Conservation (phyloP, 2,329 filamentous ascomycete genomes). For the Fusarium nelsonii region DNA sequence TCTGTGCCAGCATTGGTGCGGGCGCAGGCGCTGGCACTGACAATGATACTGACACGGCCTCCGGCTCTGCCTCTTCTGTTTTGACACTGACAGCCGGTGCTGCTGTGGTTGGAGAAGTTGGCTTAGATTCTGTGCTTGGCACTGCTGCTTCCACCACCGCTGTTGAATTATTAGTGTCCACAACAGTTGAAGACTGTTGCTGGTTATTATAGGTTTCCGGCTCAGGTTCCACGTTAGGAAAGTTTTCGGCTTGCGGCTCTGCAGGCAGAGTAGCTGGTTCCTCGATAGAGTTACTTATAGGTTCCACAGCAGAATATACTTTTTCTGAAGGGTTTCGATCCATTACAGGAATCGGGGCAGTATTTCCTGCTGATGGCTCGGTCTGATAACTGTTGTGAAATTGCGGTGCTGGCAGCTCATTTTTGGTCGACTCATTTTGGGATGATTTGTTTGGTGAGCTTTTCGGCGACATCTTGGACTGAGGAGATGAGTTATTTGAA, state of each 20-base stretch:
- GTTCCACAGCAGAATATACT: slow-evolving; percentile 27
- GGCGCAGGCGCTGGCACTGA: not conserved
- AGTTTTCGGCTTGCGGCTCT: slow-evolving; percentile 34
- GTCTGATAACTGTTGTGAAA: not conserved
- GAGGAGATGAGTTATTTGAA: slow-evolving; percentile 50
- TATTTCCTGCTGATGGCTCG: slow-evolving; percentile 12
- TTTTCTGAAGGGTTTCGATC: slow-evolving; percentile 16
- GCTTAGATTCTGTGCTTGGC: slow-evolving; percentile 15
- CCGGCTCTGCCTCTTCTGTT: not conserved
- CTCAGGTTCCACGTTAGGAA: slow-evolving; percentile 41
- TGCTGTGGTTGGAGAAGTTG: slow-evolving; percentile 8
- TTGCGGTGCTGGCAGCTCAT: slow-evolving; percentile 27
- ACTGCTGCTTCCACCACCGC: not conserved
- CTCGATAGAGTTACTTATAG: slow-evolving; percentile 32
- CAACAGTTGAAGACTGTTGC: slow-evolving; percentile 17
- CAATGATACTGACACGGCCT: not conserved
- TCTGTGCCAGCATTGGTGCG: not conserved
- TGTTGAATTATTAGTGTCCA: slow-evolving; percentile 3
- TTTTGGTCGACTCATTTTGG: slow-evolving; percentile 32
- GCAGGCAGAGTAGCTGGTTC: slow-evolving; percentile 32
- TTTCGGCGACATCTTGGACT: slow-evolving; percentile 42
- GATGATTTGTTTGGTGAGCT: slow-evolving; percentile 25
- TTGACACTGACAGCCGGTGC: slow-evolving; percentile 1
- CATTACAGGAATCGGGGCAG: slow-evolving; percentile 13
- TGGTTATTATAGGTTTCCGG: slow-evolving; percentile 17